Base-by-base conservation (phyloP, 352 stramenopile genomes). In the Peronospora belbahrii region DNA sequence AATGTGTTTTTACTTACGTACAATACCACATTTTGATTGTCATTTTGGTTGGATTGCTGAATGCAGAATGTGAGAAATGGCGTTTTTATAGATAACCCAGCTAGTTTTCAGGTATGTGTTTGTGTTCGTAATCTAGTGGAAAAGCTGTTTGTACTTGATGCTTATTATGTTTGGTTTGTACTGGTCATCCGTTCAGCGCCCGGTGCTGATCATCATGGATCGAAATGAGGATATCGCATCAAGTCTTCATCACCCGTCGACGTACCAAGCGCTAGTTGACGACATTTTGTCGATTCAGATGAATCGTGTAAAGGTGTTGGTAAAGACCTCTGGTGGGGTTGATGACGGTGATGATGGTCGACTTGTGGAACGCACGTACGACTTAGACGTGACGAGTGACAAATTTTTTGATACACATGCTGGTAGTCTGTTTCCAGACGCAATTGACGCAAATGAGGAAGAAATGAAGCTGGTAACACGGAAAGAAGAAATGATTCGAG, bases 121-220 rank as follows among this genome's bases (percentile, higher is more conserved):
- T n/a, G n/a, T n/a, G n/a, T n/a, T n/a, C n/a, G n/a, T n/a, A n/a
- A n/a, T 13, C 2, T 30, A 36, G 18, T 24, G 18, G 19, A 10
- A 13, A 40, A 45, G 20, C 5, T 52, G 18, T 23, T n/a, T 46
- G 1, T 25, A 23, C 6, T 11, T 31, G 11, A 17, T 11, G 13
- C 24, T 65, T 36, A 50, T 48, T 24, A 9, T 32, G 23, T 20
- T 59, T 17, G 51, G 44, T 27, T 37, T 24, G 15, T 33, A 0
- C 34, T 33, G 30, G 4, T 22, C n/a, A 23, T 20, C 23, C 38
- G 6, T 35, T 25, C 19, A 96, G 72, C 78, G 95, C 46, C 95
- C 96, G 0, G 79, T 99, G 14, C 51, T 99, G 44, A 92, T 99
- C 28, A 93, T 99, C 45, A 82, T 98, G 69, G 94, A 99, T 65